Base-by-base conservation (phyloP, 2,329 filamentous ascomycete genomes). In the Truncatella angustata region DNA sequence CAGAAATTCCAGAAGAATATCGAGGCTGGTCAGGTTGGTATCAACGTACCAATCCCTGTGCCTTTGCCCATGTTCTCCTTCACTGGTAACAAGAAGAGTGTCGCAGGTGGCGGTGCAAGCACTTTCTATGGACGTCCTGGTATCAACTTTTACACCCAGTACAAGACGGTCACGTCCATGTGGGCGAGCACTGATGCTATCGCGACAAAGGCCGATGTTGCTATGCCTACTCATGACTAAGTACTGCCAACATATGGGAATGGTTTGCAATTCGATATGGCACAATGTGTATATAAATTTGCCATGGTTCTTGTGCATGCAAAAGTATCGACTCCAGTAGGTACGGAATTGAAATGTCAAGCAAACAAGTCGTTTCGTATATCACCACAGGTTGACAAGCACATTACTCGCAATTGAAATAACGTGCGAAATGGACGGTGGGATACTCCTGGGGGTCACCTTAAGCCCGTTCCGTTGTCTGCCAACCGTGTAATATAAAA, bases 41-140 rank as follows among this genome's bases (percentile, higher is more conserved):
- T 94, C 75, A 94, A 94, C 63, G 88, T 92, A 10, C 87, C 87
- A 18, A 91, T 91, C 63, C 88, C 82, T 40, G 84, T 87, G 54
- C 85, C 85, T 12, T 73, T 88, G 60, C 84, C 85, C 66, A 86
- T 87, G 79, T 88, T 87, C 72, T 85, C 81, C 51, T 88, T 88
- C 69, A 88, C 85, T 24, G 85, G 84, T 40, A 88, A 88, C 77
- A 93, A 99, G 86, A 92, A 88, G 80, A 91, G 86, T 65, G 80
- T 97, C 52, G 94, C 94, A 1, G 94, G 93, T 50, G 92, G 92
- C 49, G 93, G 94, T 55, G 88, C 90, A 34, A 96, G 84, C 74
- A 96, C 91, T 14, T 97, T 99, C 70, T 99, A 99, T 73, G 94
- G 94, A 60, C 88, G 90, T 72, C 90, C 91, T 1, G 94, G 93